Base-by-base conservation (phyloP, 305 asterid genomes). In the Solanum hybrid region DNA sequence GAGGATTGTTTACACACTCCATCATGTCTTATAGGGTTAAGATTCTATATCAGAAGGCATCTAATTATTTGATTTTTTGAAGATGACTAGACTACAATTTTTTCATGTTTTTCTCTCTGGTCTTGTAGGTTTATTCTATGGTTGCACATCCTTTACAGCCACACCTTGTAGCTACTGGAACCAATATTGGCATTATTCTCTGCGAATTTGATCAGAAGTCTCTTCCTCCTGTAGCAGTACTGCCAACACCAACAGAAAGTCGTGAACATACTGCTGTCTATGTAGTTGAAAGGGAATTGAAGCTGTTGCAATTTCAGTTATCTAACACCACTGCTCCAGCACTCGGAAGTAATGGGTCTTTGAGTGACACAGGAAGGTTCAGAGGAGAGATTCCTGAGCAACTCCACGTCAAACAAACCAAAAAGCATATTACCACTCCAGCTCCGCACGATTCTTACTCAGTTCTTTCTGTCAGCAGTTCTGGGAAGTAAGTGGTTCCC, bases 381-480 rank as follows among this genome's bases (percentile, higher is more conserved):
- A 94, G 98, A 93, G 99, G 98, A 92, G 99, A 95, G 89, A 73
- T 95, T 85, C 94, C 94, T 81, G 99, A 97, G 86, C 98, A 95
- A 90, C 95, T 97, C 89, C 90, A 90, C 77, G 98, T 97, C 90
- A 97, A 96, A 96, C 99, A 97, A 93, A 89, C 91, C 36, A 97
- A 94, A 91, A 96, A 94, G 94, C 99, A 94, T 89, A 93, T 96
- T 75, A 95, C 95, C 89, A 94, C 98, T 89, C 96, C 98, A 73
- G 98, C 97, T 93, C 98, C 99, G 34, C 98, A 96, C 86, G 99
- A 97, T 91, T 97, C 98, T 29, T 95, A 94, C 92, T 93, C 99
- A 1, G 94, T 95, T 92, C 94, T 96, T 87, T 95, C 99, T 34
- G 95, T 97, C 89, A 96, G 99, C 95, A 93, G 96, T 91, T 95